Conservation (phyloP, 2,329 filamentous ascomycete genomes). For the Colletotrichum sp. region DNA sequence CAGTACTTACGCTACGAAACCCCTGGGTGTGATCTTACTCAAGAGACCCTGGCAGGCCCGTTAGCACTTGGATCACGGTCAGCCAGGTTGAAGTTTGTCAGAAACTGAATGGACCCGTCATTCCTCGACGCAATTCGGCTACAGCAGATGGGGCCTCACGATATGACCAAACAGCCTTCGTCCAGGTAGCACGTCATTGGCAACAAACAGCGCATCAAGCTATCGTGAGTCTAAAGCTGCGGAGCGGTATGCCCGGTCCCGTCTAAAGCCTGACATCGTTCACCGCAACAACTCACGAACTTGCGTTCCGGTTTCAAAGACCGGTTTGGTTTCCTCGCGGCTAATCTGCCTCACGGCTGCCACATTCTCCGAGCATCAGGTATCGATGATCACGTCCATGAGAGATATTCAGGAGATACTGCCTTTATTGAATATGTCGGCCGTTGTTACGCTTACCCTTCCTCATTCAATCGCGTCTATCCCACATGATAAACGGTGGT, state of each 20-base stretch:
- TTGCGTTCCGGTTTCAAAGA: neutral
- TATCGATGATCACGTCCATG: neutral
- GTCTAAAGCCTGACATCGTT: neutral
- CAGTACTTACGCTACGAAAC: neutral
- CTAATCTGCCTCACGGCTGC: neutral
- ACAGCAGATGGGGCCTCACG: neutral
- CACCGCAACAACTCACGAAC: neutral
- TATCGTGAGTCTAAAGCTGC: neutral
- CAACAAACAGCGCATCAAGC: neutral
- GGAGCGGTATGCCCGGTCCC: neutral
- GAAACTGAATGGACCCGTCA: conserved; percentile 8
- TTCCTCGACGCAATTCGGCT: neutral
- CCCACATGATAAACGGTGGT: conserved; percentile 19
- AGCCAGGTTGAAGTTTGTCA: conserved; percentile 1
- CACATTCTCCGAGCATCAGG: neutral
- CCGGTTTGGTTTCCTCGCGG: neutral
- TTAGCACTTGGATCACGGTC: neutral
- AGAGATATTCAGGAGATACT: conserved; percentile 12
- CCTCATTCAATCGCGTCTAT: neutral
- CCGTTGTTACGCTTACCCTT: neutral
- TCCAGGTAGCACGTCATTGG: conserved; percentile 5
- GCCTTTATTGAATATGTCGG: neutral
- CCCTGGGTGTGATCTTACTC: neutral
- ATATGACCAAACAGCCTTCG: neutral
- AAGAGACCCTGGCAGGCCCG: neutral